A percentile compares a stretch with the other conserved stretches of the same genome.
Conservation (phyloP, 345 rosid species). For the Hibiscus tridactylites region DNA sequence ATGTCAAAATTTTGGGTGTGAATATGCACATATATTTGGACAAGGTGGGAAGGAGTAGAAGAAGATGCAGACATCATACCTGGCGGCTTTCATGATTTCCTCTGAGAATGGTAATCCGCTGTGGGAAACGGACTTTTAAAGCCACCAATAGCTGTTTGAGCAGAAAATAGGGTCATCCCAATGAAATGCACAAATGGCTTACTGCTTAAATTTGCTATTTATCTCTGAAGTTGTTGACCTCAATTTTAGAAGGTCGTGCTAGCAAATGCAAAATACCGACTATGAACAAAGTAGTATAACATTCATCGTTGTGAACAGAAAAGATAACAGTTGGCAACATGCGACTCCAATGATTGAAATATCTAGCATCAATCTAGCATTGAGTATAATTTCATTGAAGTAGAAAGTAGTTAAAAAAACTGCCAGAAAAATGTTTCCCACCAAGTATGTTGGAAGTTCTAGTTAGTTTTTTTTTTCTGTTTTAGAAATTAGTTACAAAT, state of each 20-base stretch:
- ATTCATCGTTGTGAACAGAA: neutral
- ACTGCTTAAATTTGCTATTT: neutral
- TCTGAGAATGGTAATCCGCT: slow-evolving; percentile 73
- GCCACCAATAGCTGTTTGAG: slow-evolving; percentile 60
- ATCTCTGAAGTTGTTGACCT: slow-evolving; percentile 1
- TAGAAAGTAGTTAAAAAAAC: neutral
- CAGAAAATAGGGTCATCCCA: slow-evolving; percentile 14
- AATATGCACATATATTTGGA: neutral
- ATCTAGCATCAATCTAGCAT: neutral
- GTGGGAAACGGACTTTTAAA: slow-evolving; percentile 70
- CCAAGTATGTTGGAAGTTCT: too few relatives aligned
- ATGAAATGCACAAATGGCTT: neutral
- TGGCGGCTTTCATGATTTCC: slow-evolving; percentile 92
- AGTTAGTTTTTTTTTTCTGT: too few relatives aligned
- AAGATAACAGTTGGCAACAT: neutral
- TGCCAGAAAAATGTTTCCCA: neutral
- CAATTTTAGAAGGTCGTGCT: neutral
- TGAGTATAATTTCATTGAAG: neutral
- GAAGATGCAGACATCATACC: slow-evolving; percentile 26
- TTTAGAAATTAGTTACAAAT: too few relatives aligned
- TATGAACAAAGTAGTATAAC: neutral
- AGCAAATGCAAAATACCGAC: neutral
- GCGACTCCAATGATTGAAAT: neutral
- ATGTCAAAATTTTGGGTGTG: neutral
- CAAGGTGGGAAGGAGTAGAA: neutral